phyloP scores from a whole-genome alignment of 257 asterid species.

The Verbascum thapsus region DNA sequence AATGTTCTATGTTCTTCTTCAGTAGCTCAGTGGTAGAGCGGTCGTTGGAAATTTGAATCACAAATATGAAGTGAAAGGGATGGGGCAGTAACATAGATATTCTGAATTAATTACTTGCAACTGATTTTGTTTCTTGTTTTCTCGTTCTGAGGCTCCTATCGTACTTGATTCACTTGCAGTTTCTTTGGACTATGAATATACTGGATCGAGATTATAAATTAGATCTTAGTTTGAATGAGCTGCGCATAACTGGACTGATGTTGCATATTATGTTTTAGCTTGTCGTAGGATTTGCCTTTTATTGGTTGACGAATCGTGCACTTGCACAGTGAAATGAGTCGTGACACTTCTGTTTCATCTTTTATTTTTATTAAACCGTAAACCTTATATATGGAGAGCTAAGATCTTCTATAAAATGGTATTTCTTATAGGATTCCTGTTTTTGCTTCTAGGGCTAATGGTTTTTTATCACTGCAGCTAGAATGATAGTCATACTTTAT shows the following conservation, averaged over 20 bases:
- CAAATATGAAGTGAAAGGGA: neutral
- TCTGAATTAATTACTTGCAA: no score
- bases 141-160: neutral
- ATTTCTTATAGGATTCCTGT: conserved; percentile 3
- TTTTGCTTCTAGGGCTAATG: neutral
- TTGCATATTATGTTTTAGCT: neutral
- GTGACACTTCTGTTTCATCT: neutral
- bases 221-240: neutral
- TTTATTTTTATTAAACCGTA: neutral
- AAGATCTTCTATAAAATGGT: neutral
- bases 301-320: neutral
- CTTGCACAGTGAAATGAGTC: neutral
- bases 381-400: no score
- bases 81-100: neutral
- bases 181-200: neutral
- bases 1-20: no score
- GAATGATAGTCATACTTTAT: neutral
- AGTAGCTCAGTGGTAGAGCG: no score
- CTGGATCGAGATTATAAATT: neutral
- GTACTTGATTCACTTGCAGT: neutral
- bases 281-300: neutral
- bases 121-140: neutral
- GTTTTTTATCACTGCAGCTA: conserved; percentile 4
- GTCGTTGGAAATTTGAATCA: no score
- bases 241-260: neutral